These are phyloP conservation scores for Pseudomicrostroma phylloplanum DNA, from an alignment of 1,284 basidiomycete genomes.

Conservation along the genomic window DNA sequence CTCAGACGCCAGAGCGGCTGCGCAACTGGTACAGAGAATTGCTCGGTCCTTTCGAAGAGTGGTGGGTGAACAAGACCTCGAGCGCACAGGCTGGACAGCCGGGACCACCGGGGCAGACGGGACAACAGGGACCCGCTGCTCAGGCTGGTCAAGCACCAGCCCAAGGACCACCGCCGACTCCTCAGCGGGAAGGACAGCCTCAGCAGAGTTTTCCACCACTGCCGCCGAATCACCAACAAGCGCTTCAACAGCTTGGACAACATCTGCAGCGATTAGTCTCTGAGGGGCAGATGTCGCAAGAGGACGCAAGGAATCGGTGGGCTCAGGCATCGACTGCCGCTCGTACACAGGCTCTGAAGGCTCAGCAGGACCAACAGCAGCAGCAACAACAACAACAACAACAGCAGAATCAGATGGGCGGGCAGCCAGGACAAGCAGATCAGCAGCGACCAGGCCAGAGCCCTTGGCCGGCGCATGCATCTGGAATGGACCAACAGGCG, in stretches of 20 bases:
- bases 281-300: not conserved
- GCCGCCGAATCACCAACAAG: slow-evolving; percentile 7
- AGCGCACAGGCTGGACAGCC: slow-evolving; percentile 12
- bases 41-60: slow-evolving; percentile 37
- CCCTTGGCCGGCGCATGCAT: too few relatives aligned
- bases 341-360: slow-evolving; percentile 12
- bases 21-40: slow-evolving; percentile 38
- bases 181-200: slow-evolving; percentile 2
- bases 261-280: slow-evolving; percentile 5
- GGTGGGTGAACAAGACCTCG: slow-evolving; percentile 26
- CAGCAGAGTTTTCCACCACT: slow-evolving; percentile 11
- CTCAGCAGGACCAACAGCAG: slow-evolving; percentile 9
- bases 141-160: slow-evolving; percentile 7
- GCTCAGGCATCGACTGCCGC: slow-evolving; percentile 12
- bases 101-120: slow-evolving; percentile 20
- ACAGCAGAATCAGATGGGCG: slow-evolving; percentile 13
- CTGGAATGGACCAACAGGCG: too few relatives aligned
- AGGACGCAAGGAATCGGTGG: not conserved
- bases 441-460: too few relatives aligned
- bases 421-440: slow-evolving; percentile 11
- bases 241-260: not conserved
- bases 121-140: slow-evolving; percentile 3
- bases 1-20: slow-evolving; percentile 38
- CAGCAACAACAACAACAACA: slow-evolving; percentile 11
- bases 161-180: slow-evolving; percentile 2